phyloP scores from a whole-genome alignment of 2,329 filamentous ascomycete species.

The Drechslerella coelobrocha region DNA sequence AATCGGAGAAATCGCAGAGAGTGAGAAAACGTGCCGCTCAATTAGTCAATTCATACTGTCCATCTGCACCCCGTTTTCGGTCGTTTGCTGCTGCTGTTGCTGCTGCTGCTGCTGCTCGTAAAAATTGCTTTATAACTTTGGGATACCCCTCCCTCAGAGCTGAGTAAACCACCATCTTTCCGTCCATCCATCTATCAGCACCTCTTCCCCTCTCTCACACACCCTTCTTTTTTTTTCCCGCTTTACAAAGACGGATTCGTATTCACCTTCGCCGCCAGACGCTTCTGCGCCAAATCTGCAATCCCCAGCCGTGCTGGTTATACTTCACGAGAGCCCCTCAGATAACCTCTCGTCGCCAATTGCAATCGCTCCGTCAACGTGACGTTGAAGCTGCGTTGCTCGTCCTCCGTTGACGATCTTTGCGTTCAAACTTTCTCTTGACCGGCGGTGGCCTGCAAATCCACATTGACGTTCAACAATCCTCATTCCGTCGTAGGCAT shows the following conservation, averaged over 20 bases:
- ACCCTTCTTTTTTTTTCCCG: neutral
- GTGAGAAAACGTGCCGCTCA: conserved; percentile 31
- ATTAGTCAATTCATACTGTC: conserved; percentile 14
- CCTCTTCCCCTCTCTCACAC: neutral
- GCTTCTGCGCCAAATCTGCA: neutral
- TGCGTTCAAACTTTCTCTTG: conserved; percentile 4
- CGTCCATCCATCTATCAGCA: conserved; percentile 5
- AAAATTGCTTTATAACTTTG: conserved; percentile 26
- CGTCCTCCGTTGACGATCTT: neutral
- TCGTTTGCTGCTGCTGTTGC: too few species aligned
- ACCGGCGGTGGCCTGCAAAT: neutral
- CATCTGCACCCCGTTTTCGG: conserved; percentile 21
- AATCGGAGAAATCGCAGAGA: conserved; percentile 23
- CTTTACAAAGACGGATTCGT: neutral
- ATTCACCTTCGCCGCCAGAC: neutral
- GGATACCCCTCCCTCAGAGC: conserved; percentile 36
- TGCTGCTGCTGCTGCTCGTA: too few species aligned
- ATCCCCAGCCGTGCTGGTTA: conserved; percentile 4
- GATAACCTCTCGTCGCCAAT: conserved; percentile 8
- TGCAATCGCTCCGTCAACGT: conserved; percentile 26
- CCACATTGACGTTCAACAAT: neutral
- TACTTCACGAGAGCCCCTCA: conserved; percentile 9
- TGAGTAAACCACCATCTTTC: neutral
- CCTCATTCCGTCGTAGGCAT: neutral
- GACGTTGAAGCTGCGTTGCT: conserved; percentile 21